Percentiles rank a stretch among this genome's conserved stretches.
phyloP scores from a whole-genome alignment of 805 yeast species.

The Candida pseudofarinosa region DNA sequence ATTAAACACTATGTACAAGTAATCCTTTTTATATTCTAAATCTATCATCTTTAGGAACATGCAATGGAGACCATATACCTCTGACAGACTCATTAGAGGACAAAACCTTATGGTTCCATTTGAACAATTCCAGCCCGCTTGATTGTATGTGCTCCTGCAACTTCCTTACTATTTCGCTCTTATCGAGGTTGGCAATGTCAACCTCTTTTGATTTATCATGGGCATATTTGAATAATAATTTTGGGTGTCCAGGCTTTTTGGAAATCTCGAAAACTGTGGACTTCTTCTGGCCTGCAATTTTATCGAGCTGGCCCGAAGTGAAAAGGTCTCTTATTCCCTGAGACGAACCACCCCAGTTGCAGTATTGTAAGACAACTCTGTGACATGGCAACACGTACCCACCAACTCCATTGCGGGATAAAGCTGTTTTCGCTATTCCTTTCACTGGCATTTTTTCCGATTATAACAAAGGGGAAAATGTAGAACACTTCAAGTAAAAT shows the following conservation, averaged over 20 bases:
- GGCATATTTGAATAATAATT: slow-evolving; percentile 39
- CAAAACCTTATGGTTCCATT: slow-evolving; percentile 69
- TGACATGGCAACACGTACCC: slow-evolving; percentile 73
- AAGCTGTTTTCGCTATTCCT: slow-evolving; percentile 54
- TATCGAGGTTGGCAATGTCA: slow-evolving; percentile 71
- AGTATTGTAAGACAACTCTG: slow-evolving; percentile 70
- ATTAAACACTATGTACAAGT: neutral
- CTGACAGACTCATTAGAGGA: slow-evolving; percentile 80
- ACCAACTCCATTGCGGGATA: slow-evolving; percentile 73
- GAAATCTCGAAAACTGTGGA: slow-evolving; percentile 68
- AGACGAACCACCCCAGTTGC: slow-evolving; percentile 96
- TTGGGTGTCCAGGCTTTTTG: slow-evolving; percentile 80
- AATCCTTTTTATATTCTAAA: slow-evolving; percentile 29
- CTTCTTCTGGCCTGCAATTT: slow-evolving; percentile 58
- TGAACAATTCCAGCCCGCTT: slow-evolving; percentile 62
- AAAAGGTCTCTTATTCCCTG: slow-evolving; percentile 75
- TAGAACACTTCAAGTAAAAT: too few relatives aligned
- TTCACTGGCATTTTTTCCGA: slow-evolving; percentile 56
- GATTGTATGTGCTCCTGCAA: slow-evolving; percentile 60
- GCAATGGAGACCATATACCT: slow-evolving; percentile 98
- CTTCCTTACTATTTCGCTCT: slow-evolving; percentile 60
- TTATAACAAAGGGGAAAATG: too few relatives aligned
- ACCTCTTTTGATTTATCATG: slow-evolving; percentile 47
- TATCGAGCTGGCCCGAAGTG: slow-evolving; percentile 43
- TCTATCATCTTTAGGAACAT: slow-evolving; percentile 47